These are phyloP conservation scores for Russula earlei DNA, from an alignment of 768 basidiomycete genomes.

Conservation along the genomic window DNA sequence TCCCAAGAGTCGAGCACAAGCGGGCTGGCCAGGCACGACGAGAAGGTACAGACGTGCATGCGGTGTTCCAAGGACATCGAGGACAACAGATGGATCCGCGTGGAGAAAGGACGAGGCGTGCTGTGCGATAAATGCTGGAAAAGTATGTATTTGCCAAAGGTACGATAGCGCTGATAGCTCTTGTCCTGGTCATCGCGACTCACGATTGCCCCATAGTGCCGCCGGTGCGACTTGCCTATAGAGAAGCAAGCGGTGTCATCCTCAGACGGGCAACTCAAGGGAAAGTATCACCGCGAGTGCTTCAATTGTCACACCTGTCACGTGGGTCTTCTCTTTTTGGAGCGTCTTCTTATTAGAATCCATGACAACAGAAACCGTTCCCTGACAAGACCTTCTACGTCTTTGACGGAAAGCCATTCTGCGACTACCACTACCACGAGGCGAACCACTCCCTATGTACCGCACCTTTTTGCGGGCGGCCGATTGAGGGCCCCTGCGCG, in stretches of 20 bases:
- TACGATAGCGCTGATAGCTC: constrained; percentile 1
- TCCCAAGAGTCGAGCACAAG: constrained; percentile 14
- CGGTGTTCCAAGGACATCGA: constrained; percentile 63
- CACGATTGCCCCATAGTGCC: constrained; percentile 45
- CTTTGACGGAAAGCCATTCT: constrained; percentile 81
- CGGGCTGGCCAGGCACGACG: constrained; percentile 1
- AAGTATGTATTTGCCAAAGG: constrained; percentile 91
- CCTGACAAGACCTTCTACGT: constrained; percentile 91
- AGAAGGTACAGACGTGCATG: constrained; percentile 36
- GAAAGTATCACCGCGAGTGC: constrained; percentile 88
- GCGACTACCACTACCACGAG: constrained; percentile 89
- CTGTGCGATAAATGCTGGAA: constrained; percentile 93
- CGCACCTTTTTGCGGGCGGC: constrained; percentile 66
- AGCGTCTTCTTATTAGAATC: neutral
- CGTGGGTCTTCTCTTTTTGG: constrained; percentile 32
- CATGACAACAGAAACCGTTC: constrained; percentile 59
- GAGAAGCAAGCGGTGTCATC: constrained; percentile 89
- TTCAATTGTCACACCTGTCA: constrained; percentile 84
- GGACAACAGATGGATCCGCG: constrained; percentile 74
- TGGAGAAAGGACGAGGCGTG: constrained; percentile 56
- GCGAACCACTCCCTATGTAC: constrained; percentile 85
- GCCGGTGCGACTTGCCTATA: constrained; percentile 77
- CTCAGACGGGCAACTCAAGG: constrained; percentile 88
- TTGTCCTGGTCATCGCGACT: constrained; percentile 2
- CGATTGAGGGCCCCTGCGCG: constrained; percentile 90